Conservation (phyloP, 257 asterid genomes). For the Forsythia viridissima region DNA sequence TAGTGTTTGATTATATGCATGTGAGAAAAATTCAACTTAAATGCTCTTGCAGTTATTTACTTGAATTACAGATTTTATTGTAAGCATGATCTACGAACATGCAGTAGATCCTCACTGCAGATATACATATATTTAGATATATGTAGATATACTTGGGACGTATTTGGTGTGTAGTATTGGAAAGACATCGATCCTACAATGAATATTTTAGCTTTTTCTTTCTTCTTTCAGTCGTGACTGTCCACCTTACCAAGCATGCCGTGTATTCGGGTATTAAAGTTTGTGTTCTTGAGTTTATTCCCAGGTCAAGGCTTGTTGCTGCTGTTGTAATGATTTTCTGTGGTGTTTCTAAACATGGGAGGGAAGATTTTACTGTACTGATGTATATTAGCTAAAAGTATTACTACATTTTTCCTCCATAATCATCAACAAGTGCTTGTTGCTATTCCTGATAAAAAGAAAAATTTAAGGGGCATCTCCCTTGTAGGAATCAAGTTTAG, state of each 20-base stretch:
- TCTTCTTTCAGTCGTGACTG: background rate
- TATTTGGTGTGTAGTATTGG: background rate
- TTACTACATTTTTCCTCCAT: background rate
- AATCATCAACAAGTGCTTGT: background rate
- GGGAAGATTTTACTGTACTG: too few species aligned
- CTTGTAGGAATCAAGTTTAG: background rate
- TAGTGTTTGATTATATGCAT: background rate
- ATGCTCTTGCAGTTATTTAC: background rate
- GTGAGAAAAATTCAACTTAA: background rate
- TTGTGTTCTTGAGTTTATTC: background rate
- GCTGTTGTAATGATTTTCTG: background rate
- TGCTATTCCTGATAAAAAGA: background rate
- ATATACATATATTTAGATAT: background rate
- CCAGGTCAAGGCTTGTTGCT: background rate
- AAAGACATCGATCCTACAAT: background rate
- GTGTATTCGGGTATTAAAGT: background rate
- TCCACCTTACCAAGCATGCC: background rate
- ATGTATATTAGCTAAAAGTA: background rate
- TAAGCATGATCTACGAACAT: background rate
- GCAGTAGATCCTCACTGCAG: background rate
- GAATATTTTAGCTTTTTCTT: background rate
- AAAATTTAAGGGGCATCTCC: background rate
- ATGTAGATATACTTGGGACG: background rate
- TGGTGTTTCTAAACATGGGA: background rate
- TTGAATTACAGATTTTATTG: background rate